These are phyloP conservation scores for Capronia epimyces DNA, from an alignment of 2,329 filamentous ascomycete genomes.

Conservation along the genomic window DNA sequence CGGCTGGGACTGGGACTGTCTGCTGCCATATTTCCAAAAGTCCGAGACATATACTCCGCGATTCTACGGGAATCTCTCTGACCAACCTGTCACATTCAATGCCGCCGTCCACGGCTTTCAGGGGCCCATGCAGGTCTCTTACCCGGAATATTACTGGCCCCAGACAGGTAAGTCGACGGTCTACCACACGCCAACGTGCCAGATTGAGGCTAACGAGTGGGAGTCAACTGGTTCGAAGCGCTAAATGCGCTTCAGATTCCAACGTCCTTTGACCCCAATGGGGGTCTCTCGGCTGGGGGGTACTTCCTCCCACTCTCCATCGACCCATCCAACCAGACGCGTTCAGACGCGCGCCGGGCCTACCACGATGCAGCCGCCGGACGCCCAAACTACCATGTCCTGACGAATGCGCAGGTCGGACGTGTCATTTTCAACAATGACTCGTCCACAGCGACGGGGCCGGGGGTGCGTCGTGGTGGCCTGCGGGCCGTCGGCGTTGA, in stretches of 20 bases:
- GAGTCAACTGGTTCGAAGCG: no score
- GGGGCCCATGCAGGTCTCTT: no score
- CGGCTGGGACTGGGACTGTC: conserved; percentile 42
- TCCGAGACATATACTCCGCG: conserved; percentile 39
- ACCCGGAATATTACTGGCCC: no score
- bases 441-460: not conserved
- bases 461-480: no score
- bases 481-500: no score
- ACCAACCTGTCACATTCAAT: conserved; percentile 41
- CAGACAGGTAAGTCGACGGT: conserved; percentile 37
- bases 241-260: no score
- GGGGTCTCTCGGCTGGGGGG: no score
- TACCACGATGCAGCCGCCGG: conserved; percentile 36
- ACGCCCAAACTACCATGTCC: conserved; percentile 36
- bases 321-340: conserved; percentile 35
- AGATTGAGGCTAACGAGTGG: conserved; percentile 36
- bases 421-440: conserved; percentile 31
- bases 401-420: conserved; percentile 33
- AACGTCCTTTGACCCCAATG: no score
- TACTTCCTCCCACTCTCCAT: no score
- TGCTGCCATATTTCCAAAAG: conserved; percentile 50
- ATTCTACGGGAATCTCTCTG: conserved; percentile 33
- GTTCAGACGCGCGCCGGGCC: conserved; percentile 38
- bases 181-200: conserved; percentile 37
- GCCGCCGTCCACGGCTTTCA: conserved; percentile 38